A percentile compares a stretch with the other conserved stretches of the same genome.
Evolutionary conservation across 345 rosid genomes (phyloP).

Genomic region (Garcia nutans): DNA sequence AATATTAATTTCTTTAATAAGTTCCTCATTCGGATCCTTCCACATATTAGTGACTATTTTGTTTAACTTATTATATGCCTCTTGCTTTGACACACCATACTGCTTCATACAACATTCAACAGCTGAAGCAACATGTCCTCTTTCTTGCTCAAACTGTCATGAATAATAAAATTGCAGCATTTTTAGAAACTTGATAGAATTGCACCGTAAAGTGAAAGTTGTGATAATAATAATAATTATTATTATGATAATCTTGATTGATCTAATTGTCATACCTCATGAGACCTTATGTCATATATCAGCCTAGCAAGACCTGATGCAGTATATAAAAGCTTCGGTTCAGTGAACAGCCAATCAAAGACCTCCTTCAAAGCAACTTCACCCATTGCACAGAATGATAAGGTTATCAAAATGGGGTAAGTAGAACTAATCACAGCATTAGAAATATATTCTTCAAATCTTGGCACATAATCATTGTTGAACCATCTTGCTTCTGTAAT

Average conservation of each 20-base stretch:
- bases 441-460: constrained; percentile 10
- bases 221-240: neutral
- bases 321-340: constrained; percentile 1
- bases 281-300: neutral
- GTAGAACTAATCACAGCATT: neutral
- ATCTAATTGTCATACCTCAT: neutral
- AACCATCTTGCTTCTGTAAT: constrained; percentile 12
- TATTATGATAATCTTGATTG: no score
- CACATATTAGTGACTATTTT: constrained; percentile 17
- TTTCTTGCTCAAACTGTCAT: constrained; percentile 13
- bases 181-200: neutral
- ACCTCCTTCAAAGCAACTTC: constrained; percentile 2
- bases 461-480: constrained; percentile 9
- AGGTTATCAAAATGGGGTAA: neutral
- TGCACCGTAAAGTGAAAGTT: neutral
- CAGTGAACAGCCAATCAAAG: constrained; percentile 19
- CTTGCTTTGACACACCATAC: constrained; percentile 1
- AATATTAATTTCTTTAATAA: neutral
- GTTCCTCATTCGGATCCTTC: constrained; percentile 31
- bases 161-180: no score
- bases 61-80: constrained; percentile 9
- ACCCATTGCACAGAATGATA: neutral
- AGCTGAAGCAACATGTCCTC: constrained; percentile 19
- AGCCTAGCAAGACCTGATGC: constrained; percentile 4
- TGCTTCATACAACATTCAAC: constrained; percentile 16